Base-by-base conservation (phyloP, 805 yeast species). In the Wickerhamiella kurtzmanii region DNA sequence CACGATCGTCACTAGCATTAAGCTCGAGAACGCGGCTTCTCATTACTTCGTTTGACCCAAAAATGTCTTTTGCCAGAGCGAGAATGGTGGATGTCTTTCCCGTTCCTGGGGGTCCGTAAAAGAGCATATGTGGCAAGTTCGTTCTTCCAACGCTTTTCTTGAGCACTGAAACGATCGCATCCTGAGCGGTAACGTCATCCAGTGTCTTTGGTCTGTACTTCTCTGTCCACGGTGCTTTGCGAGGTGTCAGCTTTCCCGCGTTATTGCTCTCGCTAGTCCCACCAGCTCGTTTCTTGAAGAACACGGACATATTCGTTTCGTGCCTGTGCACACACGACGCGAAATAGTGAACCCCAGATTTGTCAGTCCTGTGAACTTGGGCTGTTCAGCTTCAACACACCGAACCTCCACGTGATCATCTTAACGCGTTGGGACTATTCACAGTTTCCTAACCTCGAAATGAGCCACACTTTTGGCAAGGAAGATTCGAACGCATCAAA, bases 1-100 rank as follows among this genome's bases (percentile, higher is more conserved):
- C 98, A 66, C 98, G 76, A 63, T 92, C 98, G 64, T 92, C 98
- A 3, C 94, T 81, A 3, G 98, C 98, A 65, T 92, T 92, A 63
- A 92, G 72, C 61, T 92, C 98, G 47, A 92, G 67, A 1, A 92
- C 96, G 88, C 88, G 87, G 59, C 86, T 83, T 56, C 73, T 76
- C 61, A 83, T 84, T 51, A 74, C 71, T 53, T 77, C 75, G 64
- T 97, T 96, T 6, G 20, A 15, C 2, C 98, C 99, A 60, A 82
- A 88, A 6, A 88, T 75, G 58, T 87, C 95, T 48, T 77, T 71
- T 1, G 96, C 95, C 48, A 88, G 65, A 1, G 96, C 96, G 19
- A 82, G 73, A 53, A 86, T 81, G 2, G 94, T 85, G 2, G 94
- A 82, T 0, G 95, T 86, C 62, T 86, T 86, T 54, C 95, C 95